Percentiles rank a stretch among this genome's conserved stretches.
phyloP scores from a whole-genome alignment of 1,284 basidiomycete species.

The Pulchroboletus neoregius region DNA sequence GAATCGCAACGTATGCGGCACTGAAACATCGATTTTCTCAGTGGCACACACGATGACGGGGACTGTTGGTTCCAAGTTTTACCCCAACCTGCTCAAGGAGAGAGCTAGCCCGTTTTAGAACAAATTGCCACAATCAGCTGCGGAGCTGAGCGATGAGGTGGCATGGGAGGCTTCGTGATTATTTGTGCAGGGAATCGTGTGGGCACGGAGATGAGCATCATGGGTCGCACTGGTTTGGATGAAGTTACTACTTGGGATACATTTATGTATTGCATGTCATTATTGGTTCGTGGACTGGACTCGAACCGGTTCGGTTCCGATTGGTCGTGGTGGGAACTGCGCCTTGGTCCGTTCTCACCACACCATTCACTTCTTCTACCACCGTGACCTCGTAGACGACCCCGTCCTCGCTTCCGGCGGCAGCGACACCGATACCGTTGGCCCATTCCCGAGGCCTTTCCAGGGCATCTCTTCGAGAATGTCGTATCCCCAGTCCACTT shows the following conservation, averaged over 20 bases:
- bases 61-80: not conserved
- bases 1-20: conserved; percentile 38
- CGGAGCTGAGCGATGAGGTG: no score
- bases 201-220: conserved; percentile 12
- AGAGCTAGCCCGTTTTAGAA: no score
- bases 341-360: conserved; percentile 19
- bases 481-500: conserved; percentile 33
- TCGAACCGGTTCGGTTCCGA: conserved; percentile 25
- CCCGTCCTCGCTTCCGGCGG: conserved; percentile 1
- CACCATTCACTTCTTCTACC: conserved; percentile 4
- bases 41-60: not conserved
- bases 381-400: conserved; percentile 8
- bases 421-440: conserved; percentile 17
- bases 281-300: not conserved
- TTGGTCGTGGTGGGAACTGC: conserved; percentile 26
- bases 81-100: no score
- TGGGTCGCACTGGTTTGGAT: no score
- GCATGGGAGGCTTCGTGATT: no score
- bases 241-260: no score
- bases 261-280: no score
- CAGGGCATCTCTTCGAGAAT: conserved; percentile 21
- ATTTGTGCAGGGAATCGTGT: no score
- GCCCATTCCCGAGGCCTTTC: conserved; percentile 13
- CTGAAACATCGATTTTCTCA: conserved; percentile 24
- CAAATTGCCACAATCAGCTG: no score